Conservation (phyloP, 2,329 filamentous ascomycete genomes). For the Microdochium bolleyi region DNA sequence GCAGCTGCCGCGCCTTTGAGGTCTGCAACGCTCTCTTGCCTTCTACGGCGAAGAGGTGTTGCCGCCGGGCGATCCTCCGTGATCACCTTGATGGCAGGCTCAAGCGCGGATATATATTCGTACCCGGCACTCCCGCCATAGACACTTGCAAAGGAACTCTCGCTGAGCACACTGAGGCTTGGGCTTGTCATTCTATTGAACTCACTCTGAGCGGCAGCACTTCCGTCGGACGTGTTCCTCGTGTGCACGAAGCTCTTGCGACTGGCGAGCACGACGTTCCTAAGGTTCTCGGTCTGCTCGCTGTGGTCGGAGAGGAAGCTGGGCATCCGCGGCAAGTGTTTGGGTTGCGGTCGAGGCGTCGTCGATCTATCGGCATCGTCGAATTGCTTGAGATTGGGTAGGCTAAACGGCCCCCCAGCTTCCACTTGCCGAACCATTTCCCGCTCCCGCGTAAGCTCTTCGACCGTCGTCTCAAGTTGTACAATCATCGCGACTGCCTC, state of each 20-base stretch:
- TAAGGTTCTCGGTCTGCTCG: constrained; percentile 51
- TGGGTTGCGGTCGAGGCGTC: constrained; percentile 16
- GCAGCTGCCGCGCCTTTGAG: background rate
- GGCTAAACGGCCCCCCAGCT: constrained; percentile 24
- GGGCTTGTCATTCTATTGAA: constrained; percentile 43
- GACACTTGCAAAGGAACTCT: constrained; percentile 59
- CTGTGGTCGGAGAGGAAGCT: constrained; percentile 56
- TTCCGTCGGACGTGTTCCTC: constrained; percentile 35
- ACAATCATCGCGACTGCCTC: constrained; percentile 66
- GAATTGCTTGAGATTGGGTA: constrained; percentile 20
- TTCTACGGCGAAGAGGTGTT: background rate
- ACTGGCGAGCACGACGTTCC: constrained; percentile 48
- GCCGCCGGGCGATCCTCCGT: constrained; percentile 20
- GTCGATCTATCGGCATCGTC: constrained; percentile 9
- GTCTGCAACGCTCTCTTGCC: background rate
- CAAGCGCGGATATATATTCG: constrained; percentile 5
- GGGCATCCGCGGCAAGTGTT: constrained; percentile 47
- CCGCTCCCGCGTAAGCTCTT: constrained; percentile 44
- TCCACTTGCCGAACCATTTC: constrained; percentile 45
- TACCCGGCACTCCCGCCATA: constrained; percentile 36
- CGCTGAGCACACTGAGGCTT: constrained; percentile 55
- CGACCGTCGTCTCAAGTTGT: constrained; percentile 51
- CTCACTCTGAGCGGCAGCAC: constrained; percentile 22
- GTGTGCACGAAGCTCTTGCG: constrained; percentile 42
- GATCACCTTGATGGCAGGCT: constrained; percentile 7